These are phyloP conservation scores for Pleomassaria siparia DNA, from an alignment of 2,329 filamentous ascomycete species.

Conservation along the genomic window DNA sequence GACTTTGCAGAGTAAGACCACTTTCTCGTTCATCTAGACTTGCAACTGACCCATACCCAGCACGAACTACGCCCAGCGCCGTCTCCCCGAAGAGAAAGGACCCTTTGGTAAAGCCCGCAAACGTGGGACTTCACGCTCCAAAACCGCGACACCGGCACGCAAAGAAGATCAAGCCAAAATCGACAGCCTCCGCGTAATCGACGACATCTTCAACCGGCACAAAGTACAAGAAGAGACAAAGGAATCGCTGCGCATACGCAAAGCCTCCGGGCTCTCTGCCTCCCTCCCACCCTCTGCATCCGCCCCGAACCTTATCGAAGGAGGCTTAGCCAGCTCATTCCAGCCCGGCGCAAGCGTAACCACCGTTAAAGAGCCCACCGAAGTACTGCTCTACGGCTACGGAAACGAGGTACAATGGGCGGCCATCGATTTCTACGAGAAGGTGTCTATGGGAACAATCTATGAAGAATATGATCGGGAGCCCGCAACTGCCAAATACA, in stretches of 20 bases:
- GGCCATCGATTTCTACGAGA: conserved; percentile 84
- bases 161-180: conserved; percentile 55
- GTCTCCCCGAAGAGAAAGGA: conserved; percentile 61
- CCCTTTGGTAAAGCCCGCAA: conserved; percentile 59
- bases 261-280: conserved; percentile 19
- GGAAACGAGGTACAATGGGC: conserved; percentile 71
- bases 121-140: conserved; percentile 52
- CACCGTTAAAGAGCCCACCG: conserved; percentile 62
- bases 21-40: conserved; percentile 9
- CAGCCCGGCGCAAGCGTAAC: conserved; percentile 33
- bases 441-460: conserved; percentile 74
- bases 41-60: conserved; percentile 21
- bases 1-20: conserved; percentile 61
- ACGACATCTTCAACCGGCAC: conserved; percentile 48
- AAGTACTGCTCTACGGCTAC: conserved; percentile 86
- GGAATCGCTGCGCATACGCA: conserved; percentile 25
- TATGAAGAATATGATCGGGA: conserved; percentile 92
- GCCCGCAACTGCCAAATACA: conserved; percentile 74
- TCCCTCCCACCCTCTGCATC: conserved; percentile 34
- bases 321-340: conserved; percentile 29
- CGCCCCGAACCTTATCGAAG: conserved; percentile 35
- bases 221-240: conserved; percentile 34
- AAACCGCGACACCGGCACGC: conserved; percentile 60
- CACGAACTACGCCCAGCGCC: conserved; percentile 51
- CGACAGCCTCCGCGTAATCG: conserved; percentile 49